Percentiles rank a stretch among this genome's conserved stretches.
Evolutionary conservation across 1,284 basidiomycete genomes (phyloP).

Genomic region (Ceratobasidium sp.): DNA sequence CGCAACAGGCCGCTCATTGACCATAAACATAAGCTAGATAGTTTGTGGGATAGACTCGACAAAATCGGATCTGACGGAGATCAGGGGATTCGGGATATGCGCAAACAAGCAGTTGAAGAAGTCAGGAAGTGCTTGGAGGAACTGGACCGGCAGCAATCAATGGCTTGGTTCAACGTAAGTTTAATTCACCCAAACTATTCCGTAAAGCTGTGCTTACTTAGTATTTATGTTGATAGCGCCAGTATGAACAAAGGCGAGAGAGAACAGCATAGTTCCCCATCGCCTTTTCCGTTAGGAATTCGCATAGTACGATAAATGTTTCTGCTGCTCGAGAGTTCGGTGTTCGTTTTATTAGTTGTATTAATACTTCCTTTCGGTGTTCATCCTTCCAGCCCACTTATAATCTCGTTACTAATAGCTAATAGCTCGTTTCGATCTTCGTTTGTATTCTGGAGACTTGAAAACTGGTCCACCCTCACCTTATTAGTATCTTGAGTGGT

Average conservation of each 20-base stretch:
- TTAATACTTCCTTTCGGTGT: too few relatives aligned
- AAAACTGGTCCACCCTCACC: too few relatives aligned
- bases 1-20: slow-evolving; percentile 28
- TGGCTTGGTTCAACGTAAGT: slow-evolving; percentile 33
- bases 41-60: slow-evolving; percentile 37
- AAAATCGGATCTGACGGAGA: slow-evolving; percentile 37
- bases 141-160: slow-evolving; percentile 16
- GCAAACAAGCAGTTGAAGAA: slow-evolving; percentile 35
- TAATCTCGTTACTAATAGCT: too few relatives aligned
- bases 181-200: not conserved
- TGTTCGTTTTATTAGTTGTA: too few relatives aligned
- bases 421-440: too few relatives aligned
- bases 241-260: not conserved
- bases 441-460: too few relatives aligned
- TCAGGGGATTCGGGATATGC: slow-evolving; percentile 6
- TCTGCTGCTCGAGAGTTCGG: too few relatives aligned
- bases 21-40: slow-evolving; percentile 43
- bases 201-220: not conserved
- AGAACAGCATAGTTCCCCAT: too few relatives aligned
- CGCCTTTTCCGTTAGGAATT: too few relatives aligned
- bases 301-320: too few relatives aligned
- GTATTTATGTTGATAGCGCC: not conserved
- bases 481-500: too few relatives aligned
- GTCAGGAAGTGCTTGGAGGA: not conserved
- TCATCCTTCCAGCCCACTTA: too few relatives aligned